A percentile compares a stretch with the other conserved stretches of the same genome.
phyloP scores from a whole-genome alignment of 1,139 yeast species.

The Yamadazyma trypodendri region DNA sequence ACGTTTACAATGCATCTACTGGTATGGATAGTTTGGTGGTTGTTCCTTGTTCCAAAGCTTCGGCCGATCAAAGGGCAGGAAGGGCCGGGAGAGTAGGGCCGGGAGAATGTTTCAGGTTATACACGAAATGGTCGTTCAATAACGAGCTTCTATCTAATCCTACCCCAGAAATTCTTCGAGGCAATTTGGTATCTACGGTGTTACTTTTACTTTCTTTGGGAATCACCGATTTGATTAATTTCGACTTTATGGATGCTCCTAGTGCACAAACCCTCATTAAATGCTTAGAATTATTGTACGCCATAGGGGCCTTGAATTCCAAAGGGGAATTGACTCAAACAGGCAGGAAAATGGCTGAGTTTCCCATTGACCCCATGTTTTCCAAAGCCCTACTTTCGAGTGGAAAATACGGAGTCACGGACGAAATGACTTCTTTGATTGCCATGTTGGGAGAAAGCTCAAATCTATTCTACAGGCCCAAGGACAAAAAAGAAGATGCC shows the following conservation, averaged over 20 bases:
- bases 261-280: conserved; percentile 67
- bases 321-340: conserved; percentile 72
- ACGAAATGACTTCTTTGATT: conserved; percentile 67
- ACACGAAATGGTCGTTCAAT: conserved; percentile 81
- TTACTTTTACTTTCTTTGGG: conserved; percentile 77
- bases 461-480: conserved; percentile 70
- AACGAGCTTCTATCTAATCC: conserved; percentile 78
- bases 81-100: conserved; percentile 98
- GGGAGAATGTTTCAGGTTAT: conserved; percentile 88
- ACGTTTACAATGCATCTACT: conserved; percentile 73
- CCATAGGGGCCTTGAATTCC: conserved; percentile 85
- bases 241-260: conserved; percentile 89
- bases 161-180: conserved; percentile 84
- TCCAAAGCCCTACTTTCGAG: conserved; percentile 73
- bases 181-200: conserved; percentile 76
- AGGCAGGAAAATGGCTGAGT: conserved; percentile 87
- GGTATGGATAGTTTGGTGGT: conserved; percentile 91
- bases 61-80: conserved; percentile 95
- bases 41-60: conserved; percentile 86
- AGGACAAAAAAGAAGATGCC: conserved; percentile 65
- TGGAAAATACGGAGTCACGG: conserved; percentile 55
- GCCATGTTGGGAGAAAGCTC: conserved; percentile 84
- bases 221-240: conserved; percentile 72
- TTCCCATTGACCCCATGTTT: conserved; percentile 89
- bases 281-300: conserved; percentile 76